Base-by-base conservation (phyloP, 805 yeast species). In the Torulaspora indica region DNA sequence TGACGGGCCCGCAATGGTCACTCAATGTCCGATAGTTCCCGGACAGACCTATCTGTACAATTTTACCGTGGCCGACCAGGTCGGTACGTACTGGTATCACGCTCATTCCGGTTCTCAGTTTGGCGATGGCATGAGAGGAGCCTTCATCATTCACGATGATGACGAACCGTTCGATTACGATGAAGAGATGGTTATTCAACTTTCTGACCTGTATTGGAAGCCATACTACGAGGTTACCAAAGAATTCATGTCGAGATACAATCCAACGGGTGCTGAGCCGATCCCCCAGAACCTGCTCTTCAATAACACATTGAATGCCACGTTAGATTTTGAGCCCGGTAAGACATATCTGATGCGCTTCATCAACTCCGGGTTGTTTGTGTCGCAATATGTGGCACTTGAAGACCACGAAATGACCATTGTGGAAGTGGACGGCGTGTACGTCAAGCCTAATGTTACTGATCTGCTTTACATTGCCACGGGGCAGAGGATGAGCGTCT, bases 181-280 rank as follows among this genome's bases (percentile, higher is more conserved):
- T 56, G 76, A 81, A 50, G 86, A 84, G 49, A 69, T 74, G 48
- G 66, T 73, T 2, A 67, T 83, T 38, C 72, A 80, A 4, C 52
- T 85, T 7, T 61, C 79, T 32, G 95, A 85, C 51, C 74, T 81
- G 68, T 85, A 84, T 60, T 86, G 81, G 56, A 66, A 70, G 25
- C 68, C 74, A 39, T 73, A 79, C 49, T 65, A 67, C 23, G 73
- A 64, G 2, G 68, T 82, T 22, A 61, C 71, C 38, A 52, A 64
- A 14, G 67, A 68, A 31, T 84, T 82, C 60, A 61, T 80, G 55
- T 73, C 75, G 33, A 70, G 85, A 52, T 85, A 76, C 57, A 85
- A 85, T 54, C 95, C 95, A 15, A 84, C 90, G 2, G 95, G 95
- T 32, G 88, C 85, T 13, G 95, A 85, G 59, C 95, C 95, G 12